These are phyloP conservation scores for Epichloe sp. DNA, from an alignment of 2,329 filamentous ascomycete genomes.

Conservation along the genomic window DNA sequence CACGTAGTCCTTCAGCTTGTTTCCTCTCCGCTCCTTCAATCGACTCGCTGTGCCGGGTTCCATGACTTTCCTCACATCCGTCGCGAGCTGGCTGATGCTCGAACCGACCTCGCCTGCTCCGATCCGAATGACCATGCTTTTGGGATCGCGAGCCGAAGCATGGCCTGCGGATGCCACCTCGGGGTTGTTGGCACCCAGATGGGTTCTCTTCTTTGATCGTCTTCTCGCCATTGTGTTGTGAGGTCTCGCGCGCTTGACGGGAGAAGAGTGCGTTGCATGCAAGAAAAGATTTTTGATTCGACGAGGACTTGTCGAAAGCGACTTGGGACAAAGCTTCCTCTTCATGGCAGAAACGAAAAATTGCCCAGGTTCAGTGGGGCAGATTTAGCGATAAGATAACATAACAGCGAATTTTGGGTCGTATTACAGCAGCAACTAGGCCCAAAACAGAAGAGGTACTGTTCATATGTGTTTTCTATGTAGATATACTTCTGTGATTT, in stretches of 20 bases:
- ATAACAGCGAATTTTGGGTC: too few relatives aligned
- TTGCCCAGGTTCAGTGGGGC: conserved; percentile 16
- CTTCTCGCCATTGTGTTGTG: conserved; percentile 57
- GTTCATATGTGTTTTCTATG: too few relatives aligned
- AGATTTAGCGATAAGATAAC: conserved; percentile 16
- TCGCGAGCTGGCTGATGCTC: conserved; percentile 80
- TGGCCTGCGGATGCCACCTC: conserved; percentile 44
- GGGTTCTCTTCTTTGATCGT: conserved; percentile 80
- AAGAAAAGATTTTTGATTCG: background rate
- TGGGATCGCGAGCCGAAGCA: conserved; percentile 58
- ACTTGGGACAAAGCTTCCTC: background rate
- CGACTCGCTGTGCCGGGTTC: conserved; percentile 85
- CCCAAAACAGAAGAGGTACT: too few relatives aligned
- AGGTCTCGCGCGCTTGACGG: background rate
- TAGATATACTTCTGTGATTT: too few relatives aligned
- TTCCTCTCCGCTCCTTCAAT: conserved; percentile 77
- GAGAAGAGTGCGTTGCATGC: background rate
- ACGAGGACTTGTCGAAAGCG: background rate
- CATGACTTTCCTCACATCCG: conserved; percentile 88
- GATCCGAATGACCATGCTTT: conserved; percentile 97
- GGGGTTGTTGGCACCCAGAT: conserved; percentile 53
- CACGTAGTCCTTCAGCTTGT: conserved; percentile 82
- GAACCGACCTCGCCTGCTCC: conserved; percentile 87
- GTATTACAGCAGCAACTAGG: too few relatives aligned
- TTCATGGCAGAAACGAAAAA: conserved; percentile 11